These are phyloP conservation scores for Jatropha curcas DNA, from an alignment of 345 rosid species.

Conservation along the genomic window DNA sequence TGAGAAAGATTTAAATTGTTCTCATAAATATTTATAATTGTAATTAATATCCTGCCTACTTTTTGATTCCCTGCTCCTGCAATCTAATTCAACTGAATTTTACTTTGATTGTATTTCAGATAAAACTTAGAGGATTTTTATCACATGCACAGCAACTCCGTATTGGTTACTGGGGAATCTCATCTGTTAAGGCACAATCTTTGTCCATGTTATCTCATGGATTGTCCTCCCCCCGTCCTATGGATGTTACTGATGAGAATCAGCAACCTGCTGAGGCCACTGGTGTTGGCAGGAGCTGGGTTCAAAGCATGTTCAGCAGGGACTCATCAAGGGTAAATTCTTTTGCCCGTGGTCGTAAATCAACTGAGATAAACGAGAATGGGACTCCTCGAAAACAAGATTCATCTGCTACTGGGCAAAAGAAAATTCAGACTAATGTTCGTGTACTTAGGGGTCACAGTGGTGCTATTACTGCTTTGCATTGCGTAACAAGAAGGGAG, in stretches of 20 bases:
- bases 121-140: slow-evolving; percentile 88
- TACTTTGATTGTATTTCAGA: slow-evolving; percentile 46
- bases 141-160: slow-evolving; percentile 96
- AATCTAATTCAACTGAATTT: neutral
- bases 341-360: slow-evolving; percentile 75
- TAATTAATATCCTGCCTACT: neutral
- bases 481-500: slow-evolving; percentile 95
- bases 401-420: slow-evolving; percentile 69
- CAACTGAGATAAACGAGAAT: slow-evolving; percentile 45
- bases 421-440: slow-evolving; percentile 89
- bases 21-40: neutral
- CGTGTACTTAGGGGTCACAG: slow-evolving; percentile 87
- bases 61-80: neutral
- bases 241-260: slow-evolving; percentile 67
- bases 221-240: slow-evolving; percentile 81
- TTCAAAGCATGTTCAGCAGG: slow-evolving; percentile 98
- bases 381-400: slow-evolving; percentile 61
- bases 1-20: neutral
- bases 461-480: slow-evolving; percentile 94
- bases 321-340: slow-evolving; percentile 78
- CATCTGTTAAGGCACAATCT: slow-evolving; percentile 64
- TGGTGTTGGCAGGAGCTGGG: slow-evolving; percentile 97
- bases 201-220: slow-evolving; percentile 57
- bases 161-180: slow-evolving; percentile 86
- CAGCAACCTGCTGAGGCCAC: slow-evolving; percentile 93